Evolutionary conservation across 208 protist species (phyloP).

Genomic region (Leishmania martiniquensis): DNA sequence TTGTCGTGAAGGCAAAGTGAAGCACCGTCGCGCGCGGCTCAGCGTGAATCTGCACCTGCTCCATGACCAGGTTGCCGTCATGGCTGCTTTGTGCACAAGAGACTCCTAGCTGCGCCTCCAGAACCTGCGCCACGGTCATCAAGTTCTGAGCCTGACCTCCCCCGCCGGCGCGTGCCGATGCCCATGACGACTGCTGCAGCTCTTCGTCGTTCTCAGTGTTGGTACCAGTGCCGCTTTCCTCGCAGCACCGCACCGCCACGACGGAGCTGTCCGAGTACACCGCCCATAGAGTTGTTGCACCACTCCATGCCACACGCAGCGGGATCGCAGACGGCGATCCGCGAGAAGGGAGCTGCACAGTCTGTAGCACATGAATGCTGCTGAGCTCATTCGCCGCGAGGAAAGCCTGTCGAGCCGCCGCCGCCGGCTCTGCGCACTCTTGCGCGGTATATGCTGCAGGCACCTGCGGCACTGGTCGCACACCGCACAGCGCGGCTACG

Average conservation of each 20-base stretch:
- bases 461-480: constrained; percentile 1
- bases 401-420: constrained; percentile 14
- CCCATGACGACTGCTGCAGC: constrained; percentile 11
- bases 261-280: constrained; percentile 57
- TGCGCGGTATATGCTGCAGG: background rate
- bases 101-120: constrained; percentile 9
- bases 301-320: constrained; percentile 37
- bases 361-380: constrained; percentile 21
- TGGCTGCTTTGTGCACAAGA: background rate
- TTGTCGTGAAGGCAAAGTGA: constrained; percentile 29
- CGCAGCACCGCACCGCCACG: constrained; percentile 26
- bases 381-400: constrained; percentile 13
- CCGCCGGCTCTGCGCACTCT: background rate
- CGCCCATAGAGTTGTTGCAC: constrained; percentile 49
- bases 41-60: constrained; percentile 19
- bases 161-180: background rate
- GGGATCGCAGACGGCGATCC: constrained; percentile 27
- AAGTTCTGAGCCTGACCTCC: background rate
- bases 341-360: constrained; percentile 18
- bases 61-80: background rate
- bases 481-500: constrained; percentile 47
- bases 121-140: constrained; percentile 1
- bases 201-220: background rate
- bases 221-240: background rate
- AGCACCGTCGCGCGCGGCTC: constrained; percentile 34